phyloP scores from a whole-genome alignment of 1,284 basidiomycete genomes.

The Tilletiaria anomala region DNA sequence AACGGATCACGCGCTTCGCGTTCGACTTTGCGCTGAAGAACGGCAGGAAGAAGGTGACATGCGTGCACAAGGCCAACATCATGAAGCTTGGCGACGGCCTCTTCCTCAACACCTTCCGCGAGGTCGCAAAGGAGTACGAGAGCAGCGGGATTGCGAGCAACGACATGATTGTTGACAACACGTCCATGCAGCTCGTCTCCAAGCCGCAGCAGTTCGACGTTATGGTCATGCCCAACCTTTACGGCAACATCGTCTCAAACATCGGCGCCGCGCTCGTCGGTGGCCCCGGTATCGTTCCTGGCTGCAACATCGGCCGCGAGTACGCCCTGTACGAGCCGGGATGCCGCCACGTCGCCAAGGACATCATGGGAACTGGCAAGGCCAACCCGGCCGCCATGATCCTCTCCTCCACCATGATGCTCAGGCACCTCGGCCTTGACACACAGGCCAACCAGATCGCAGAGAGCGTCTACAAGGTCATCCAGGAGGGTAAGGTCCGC shows the following conservation, averaged over 20 bases:
- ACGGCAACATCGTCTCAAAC: slow-evolving; percentile 95
- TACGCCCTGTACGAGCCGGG: slow-evolving; percentile 98
- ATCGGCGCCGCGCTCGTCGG: slow-evolving; percentile 96
- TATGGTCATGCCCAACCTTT: slow-evolving; percentile 93
- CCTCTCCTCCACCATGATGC: slow-evolving; percentile 94
- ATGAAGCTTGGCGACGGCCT: slow-evolving; percentile 99
- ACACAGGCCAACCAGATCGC: slow-evolving; percentile 89
- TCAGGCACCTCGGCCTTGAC: slow-evolving; percentile 93
- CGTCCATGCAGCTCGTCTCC: slow-evolving; percentile 97
- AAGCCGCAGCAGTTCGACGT: slow-evolving; percentile 93
- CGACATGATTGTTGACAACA: slow-evolving; percentile 99
- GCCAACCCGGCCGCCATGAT: slow-evolving; percentile 99
- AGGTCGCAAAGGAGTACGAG: slow-evolving; percentile 84
- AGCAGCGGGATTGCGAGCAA: slow-evolving; percentile 80
- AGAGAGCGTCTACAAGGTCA: slow-evolving; percentile 65
- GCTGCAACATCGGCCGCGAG: slow-evolving; percentile 94
- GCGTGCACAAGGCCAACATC: slow-evolving; percentile 99
- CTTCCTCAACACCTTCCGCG: slow-evolving; percentile 96
- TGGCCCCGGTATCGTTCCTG: slow-evolving; percentile 92
- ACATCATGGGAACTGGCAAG: slow-evolving; percentile 92
- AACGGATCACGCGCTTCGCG: slow-evolving; percentile 91
- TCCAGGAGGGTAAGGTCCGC: slow-evolving; percentile 72
- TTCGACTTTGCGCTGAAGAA: slow-evolving; percentile 99
- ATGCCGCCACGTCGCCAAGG: slow-evolving; percentile 93
- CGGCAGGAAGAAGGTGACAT: slow-evolving; percentile 98